Evolutionary conservation across 345 rosid genomes (phyloP), one percentile per base, ranked within the genome.

Genomic region (Gossypium longicalyx): DNA sequence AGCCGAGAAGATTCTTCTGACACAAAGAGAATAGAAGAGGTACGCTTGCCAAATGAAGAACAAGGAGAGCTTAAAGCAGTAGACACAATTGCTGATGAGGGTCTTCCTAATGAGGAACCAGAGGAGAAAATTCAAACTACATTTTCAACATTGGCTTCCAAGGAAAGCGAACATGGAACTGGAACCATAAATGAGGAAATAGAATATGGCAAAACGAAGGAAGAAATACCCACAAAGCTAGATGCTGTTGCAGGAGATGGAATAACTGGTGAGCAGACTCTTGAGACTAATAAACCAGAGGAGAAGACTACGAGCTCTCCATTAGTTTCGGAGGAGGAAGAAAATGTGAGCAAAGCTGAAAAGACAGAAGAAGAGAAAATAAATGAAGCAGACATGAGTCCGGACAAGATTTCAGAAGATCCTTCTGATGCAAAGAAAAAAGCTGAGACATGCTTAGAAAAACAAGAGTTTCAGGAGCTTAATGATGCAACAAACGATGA

Each of bases 291-390:
- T 65, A 53, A 80, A 86, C 45, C 60, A 56, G 73, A 44, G 48
- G 86, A 72, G 75, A 57, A 77, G 75, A 61, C 77, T 71, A 72
- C 73, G 79, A 48, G 86, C 59, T 73, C 47, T 16, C 47, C 59
- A 25, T 17, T 19, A 16, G 47, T 51, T 62, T 49, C 49, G 29
- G 76, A 73, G 62, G 51, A 74, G 38, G 54, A n/a, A 48, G 77
- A 64, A 49, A 1, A 10, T 27, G 3, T 7, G 51, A 41, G 29
- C 29, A 12, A 7, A 0, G 41, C 45, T 44, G 56, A 58, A n/a
- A 65, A 65, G 69, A 65, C 7, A n/a, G 51, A 65, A 19, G 51
- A 65, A 11, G 27, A 43, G 69, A 63, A 62, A 43, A 48, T 12
- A 51, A 64, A 27, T 23, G 70, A 64, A 63, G 53, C 44, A 16